A percentile compares a stretch with the other conserved stretches of the same genome.
These are phyloP conservation scores for Coniochaeta pulveracea DNA, from an alignment of 2,329 filamentous ascomycete species.

Conservation along the genomic window DNA sequence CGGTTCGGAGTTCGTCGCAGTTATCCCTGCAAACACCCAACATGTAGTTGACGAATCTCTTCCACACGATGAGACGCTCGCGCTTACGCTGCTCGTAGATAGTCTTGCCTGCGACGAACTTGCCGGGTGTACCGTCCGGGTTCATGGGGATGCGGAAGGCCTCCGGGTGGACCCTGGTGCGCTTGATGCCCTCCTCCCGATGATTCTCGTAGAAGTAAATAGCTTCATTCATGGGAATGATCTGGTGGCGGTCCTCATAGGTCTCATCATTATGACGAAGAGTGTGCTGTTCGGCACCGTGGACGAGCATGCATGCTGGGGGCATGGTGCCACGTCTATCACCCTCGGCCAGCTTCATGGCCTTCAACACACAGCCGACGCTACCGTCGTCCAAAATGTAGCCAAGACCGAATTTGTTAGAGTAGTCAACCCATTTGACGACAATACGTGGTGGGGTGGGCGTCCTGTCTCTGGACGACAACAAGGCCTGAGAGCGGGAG, in stretches of 20 bases:
- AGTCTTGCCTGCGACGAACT: constrained; percentile 51
- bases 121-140: constrained; percentile 47
- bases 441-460: constrained; percentile 51
- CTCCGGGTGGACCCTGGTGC: constrained; percentile 52
- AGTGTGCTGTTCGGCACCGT: constrained; percentile 60
- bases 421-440: constrained; percentile 81
- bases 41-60: constrained; percentile 68
- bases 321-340: constrained; percentile 38
- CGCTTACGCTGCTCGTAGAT: constrained; percentile 55
- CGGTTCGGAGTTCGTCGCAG: constrained; percentile 31
- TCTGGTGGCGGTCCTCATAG: constrained; percentile 47
- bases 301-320: constrained; percentile 61
- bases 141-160: constrained; percentile 45
- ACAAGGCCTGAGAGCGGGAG: constrained; percentile 49
- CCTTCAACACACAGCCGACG: constrained; percentile 58
- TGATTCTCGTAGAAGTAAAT: constrained; percentile 69
- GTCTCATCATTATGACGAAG: constrained; percentile 44
- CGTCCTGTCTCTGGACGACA: constrained; percentile 40
- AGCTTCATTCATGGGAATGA: constrained; percentile 50
- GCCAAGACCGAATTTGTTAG: constrained; percentile 74
- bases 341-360: constrained; percentile 40
- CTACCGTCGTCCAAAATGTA: constrained; percentile 77
- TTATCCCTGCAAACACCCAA: constrained; percentile 64
- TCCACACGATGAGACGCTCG: constrained; percentile 57
- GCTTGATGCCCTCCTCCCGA: constrained; percentile 49